Base-by-base conservation (phyloP, 352 stramenopile genomes). In the Phytopythium delawarense region DNA sequence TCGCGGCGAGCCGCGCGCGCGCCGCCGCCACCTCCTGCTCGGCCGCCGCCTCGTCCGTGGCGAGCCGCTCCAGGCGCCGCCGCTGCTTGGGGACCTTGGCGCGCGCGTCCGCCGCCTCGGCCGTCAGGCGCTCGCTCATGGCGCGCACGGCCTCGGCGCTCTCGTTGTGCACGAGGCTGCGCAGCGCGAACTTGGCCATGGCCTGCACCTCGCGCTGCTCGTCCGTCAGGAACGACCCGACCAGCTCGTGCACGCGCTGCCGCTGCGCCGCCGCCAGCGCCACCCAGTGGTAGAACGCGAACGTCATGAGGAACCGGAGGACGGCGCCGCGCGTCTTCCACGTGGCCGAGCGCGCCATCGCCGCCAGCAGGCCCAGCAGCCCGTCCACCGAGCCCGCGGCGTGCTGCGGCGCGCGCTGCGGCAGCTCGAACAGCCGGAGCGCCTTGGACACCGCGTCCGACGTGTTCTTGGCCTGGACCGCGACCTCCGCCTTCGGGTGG, bases 151-250 rank as follows among this genome's bases (percentile, higher is more conserved):
- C 57, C 1, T 58, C 63, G 4, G 57, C 46, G 11, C 78, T 70
- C 45, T 91, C 66, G 46, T 83, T 87, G 60, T 89, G 82, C 1
- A 89, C 61, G 32, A 93, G 74, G 46, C 77, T 77, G 5, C 84
- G 80, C 8, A 93, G 61, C 4, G 84, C 75, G 54, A 84, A 89
- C 66, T 91, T 89, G 30, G 84, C 84, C 77, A 91, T 89, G 15
- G 88, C 78, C 57, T 93, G 84, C 23, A 93, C 81, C 57, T 93
- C 84, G 7, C 84, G 81, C 65, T 91, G 79, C 35, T 87, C 76
- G 51, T 93, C 84, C 2, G 70, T 77, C 34, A 93, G 61, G 39
- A 91, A 83, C 7, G 71, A 61, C 28, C 74, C 76, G 46, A 89
- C 66, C 32, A 91, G 66, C 12, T 56, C 50, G 42, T 89, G 75